Evolutionary conservation across 2,329 filamentous ascomycete genomes (phyloP), one percentile per base, ranked within the genome.

Genomic region (Ophiostoma pallidulum): DNA sequence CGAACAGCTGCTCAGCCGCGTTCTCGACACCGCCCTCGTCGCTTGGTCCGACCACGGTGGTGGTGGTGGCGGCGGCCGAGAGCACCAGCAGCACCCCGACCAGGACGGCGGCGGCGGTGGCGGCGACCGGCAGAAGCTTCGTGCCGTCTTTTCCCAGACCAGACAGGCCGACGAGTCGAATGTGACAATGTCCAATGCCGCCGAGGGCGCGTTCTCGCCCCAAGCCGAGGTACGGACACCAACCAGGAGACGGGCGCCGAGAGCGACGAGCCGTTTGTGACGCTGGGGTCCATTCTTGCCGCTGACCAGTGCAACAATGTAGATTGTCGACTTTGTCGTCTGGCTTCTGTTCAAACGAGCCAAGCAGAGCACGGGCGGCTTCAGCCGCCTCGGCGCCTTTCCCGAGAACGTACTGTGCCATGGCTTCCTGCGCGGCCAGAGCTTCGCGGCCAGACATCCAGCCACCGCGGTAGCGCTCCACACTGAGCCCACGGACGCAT

Each of bases 181-280:
- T 41, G 67, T 76, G 12, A 76, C 75, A 2, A 60, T 77, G 6
- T 72, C 76, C 5, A 67, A 71, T 47, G 68, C 67, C 2, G 62
- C 66, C 40, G 53, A 64, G 22, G 65, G 65, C 7, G 69, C 67
- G 3, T 56, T 65, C 5, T 79, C 70, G 57, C 78, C 71, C 4
- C 82, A 87, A 58, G 70, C 74, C 20, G 82, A 87, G 71, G 83
- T 85, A 66, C 51, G 68, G 59, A n/a, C 61, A 79, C 97, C 39
- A 82, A 98, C 59, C 92, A 96, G 62, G 71, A 80, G 40, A 95
- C 84, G 12, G 89, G 81, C 0, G 73, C 80, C 53, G 85, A 80
- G 62, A 79, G 81, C 53, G 80, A 88, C 53, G 92, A 97, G 63
- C 92, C 92, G 0, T 94, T 92, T 60, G 77, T 85, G 4, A 96